Conservation (phyloP, 2,329 filamentous ascomycete genomes). For the Cordyceps tenuipes region DNA sequence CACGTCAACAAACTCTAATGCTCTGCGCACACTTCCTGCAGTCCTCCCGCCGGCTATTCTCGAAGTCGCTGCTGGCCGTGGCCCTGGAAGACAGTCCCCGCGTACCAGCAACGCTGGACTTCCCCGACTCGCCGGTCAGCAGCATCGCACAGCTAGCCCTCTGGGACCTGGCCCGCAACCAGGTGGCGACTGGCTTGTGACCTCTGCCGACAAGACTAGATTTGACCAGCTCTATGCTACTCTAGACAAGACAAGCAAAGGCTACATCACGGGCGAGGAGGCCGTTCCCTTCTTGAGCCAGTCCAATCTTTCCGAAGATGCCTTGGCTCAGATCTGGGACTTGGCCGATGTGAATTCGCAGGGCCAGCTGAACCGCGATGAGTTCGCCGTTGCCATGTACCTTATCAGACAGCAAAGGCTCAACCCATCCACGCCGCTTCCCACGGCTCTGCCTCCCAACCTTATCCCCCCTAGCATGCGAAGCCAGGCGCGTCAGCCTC, state of each 20-base stretch:
- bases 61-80: slow-evolving; percentile 74
- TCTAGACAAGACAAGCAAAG: slow-evolving; percentile 71
- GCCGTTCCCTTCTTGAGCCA: slow-evolving; percentile 92
- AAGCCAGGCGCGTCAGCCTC: slow-evolving; percentile 41
- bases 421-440: slow-evolving; percentile 55
- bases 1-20: slow-evolving; percentile 79
- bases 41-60: slow-evolving; percentile 79
- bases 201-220: slow-evolving; percentile 71
- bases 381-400: slow-evolving; percentile 97
- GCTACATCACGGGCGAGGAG: slow-evolving; percentile 87
- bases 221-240: slow-evolving; percentile 82
- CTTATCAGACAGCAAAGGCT: slow-evolving; percentile 84
- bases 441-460: slow-evolving; percentile 68
- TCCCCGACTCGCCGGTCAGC: slow-evolving; percentile 68
- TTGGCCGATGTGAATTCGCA: slow-evolving; percentile 88
- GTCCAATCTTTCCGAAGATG: slow-evolving; percentile 80
- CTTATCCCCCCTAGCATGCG: slow-evolving; percentile 84
- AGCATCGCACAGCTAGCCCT: slow-evolving; percentile 55
- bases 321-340: slow-evolving; percentile 92
- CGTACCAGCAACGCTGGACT: slow-evolving; percentile 55
- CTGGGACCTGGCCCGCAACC: slow-evolving; percentile 36
- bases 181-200: slow-evolving; percentile 67
- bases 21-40: slow-evolving; percentile 69
- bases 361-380: slow-evolving; percentile 75
- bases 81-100: slow-evolving; percentile 41